Evolutionary conservation across 2,329 filamentous ascomycete genomes (phyloP), one percentile per base, ranked within the genome.

Genomic region (Neocucurbitaria cava): DNA sequence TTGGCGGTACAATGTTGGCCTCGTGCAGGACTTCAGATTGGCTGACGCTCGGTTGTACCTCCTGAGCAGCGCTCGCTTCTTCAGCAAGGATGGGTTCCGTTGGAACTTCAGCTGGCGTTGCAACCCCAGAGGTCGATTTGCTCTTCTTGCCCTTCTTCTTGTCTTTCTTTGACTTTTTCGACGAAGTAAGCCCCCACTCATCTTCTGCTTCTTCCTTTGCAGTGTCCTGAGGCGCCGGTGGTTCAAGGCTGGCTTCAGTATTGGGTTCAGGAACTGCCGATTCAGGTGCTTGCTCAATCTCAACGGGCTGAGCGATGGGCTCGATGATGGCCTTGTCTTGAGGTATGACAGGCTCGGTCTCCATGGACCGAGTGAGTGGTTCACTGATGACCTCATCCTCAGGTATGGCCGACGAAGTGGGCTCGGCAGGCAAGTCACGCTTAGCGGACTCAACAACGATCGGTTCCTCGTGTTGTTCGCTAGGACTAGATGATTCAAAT

Each of bases 71-170:
- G 33, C 24, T 17, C 18, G 46, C 53, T 15, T 61, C 61, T 8
- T 52, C 47, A 3, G 52, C 23, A 6, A 30, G 20, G 7, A 24
- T 18, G 18, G 42, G 21, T 21, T 56, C 47, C 7, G 31, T 31
- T 23, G 18, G 28, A n/a, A 39, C 46, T 46, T 56, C 49, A 7
- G 43, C 42, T 13, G 62, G 52, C 13, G 62, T 65, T 3, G 54
- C 46, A 17, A 46, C 42, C 5, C 39, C 60, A 28, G 61, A 63
- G 15, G 52, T 49, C 8, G 58, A 52, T 23, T 61, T 58, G 39
- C 53, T 63, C 58, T 70, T 67, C 52, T 66, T 70, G 38, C 44
- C 58, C 56, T 65, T 69, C 41, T 69, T 68, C 56, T 71, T 70
- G 10, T 64, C 63, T 46, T 68, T 69, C 54, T 67, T 70, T 18